Evolutionary conservation across 768 basidiomycete genomes (phyloP), one percentile per base, ranked within the genome.

Genomic region (Boletus barrowsii): DNA sequence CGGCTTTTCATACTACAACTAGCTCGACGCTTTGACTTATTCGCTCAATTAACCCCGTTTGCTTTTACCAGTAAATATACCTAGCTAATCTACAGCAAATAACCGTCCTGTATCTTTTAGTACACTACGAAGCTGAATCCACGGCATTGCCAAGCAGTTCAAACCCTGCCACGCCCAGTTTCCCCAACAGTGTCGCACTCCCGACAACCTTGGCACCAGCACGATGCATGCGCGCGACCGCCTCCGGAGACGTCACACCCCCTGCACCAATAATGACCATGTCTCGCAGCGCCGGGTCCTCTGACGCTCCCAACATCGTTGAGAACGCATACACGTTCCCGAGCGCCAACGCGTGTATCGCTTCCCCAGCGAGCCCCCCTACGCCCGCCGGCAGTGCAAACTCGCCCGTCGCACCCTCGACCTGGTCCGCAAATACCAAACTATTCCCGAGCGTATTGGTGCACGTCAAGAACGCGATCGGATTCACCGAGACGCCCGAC

Each of bases 221-320:
- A 43, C 74, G 73, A n/a, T 74, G 72, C 90, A 93, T 93, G 51
- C 92, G 76, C 49, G 71, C 67, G 13, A 77, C 82, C 3, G 82
- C 84, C 20, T 73, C 85, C 6, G 74, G 71, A 20, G 80, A 79
- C 3, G 80, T 84, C 17, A 92, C 89, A 6, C 92, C 92, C 2
- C 93, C 92, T n/a, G 87, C 86, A 3, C 91, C 93, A 43, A 94
- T 80, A 51, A 93, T 74, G 47, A 73, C 73, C 51, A 92, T 79
- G 3, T 72, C 62, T 29, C 67, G 67, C 37, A 90, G 61, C 0
- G 74, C 75, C 4, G 67, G 58, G 54, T 76, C 75, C 47, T 60
- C 51, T 26, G 74, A 74, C 35, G 72, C 67, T 17, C 68, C 66
- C 47, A 92, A 72, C 42, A 90, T 66, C 39, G 69, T 70, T 14